A percentile compares a stretch with the other conserved stretches of the same genome.
Conservation (phyloP, 805 yeast species). For the Kazachstania taianensis region DNA sequence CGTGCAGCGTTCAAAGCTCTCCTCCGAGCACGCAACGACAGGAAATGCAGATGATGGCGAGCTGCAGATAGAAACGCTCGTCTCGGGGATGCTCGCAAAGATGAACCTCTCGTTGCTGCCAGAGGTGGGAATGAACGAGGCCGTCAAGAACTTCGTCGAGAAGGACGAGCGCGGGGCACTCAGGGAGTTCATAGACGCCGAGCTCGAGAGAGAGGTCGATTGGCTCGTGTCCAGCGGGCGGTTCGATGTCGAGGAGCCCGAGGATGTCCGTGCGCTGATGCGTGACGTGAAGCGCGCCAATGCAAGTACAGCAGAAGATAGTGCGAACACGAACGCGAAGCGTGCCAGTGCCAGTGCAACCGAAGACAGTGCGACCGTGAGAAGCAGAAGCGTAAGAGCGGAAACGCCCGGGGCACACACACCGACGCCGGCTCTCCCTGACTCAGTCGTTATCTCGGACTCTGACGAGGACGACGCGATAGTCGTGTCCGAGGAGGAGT, state of each 20-base stretch:
- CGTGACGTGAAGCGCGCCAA: conserved; percentile 33
- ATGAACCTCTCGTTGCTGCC: conserved; percentile 62
- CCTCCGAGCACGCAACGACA: background rate
- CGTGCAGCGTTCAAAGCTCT: conserved; percentile 9
- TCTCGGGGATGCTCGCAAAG: conserved; percentile 51
- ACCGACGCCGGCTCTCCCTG: background rate
- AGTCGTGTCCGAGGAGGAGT: background rate
- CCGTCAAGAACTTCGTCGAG: conserved; percentile 61
- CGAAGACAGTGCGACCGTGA: background rate
- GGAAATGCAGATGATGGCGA: conserved; percentile 28
- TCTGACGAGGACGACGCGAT: conserved; percentile 5
- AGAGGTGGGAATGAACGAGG: conserved; percentile 62
- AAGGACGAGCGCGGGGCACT: conserved; percentile 74
- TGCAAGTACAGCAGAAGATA: background rate
- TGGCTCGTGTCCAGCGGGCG: conserved; percentile 36
- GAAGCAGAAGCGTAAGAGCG: too few relatives aligned
- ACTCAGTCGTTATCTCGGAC: conserved; percentile 2
- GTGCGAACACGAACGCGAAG: background rate
- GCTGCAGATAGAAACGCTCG: conserved; percentile 49
- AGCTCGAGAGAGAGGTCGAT: conserved; percentile 43
- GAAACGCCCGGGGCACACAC: too few relatives aligned
- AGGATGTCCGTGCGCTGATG: conserved; percentile 37
- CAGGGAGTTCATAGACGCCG: conserved; percentile 49
- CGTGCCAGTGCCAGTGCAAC: background rate
- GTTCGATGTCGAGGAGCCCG: conserved; percentile 32